Base-by-base conservation (phyloP, 78 protist species). In the Dictyostelium firmibasis region DNA sequence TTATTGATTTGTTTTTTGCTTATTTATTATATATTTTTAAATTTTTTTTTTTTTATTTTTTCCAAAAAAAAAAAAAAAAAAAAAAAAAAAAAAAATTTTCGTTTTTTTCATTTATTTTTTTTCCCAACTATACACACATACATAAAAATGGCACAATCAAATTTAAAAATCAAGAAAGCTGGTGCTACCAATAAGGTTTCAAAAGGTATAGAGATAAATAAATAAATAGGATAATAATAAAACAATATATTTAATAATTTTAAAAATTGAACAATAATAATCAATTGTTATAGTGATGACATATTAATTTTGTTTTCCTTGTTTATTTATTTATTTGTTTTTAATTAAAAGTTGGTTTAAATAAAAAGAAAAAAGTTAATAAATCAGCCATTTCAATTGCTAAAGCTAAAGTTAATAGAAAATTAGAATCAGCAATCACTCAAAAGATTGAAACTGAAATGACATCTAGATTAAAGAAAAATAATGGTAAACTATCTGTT, bases 391-490 rank as follows among this genome's bases (percentile, higher is more conserved):
- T 78, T 14, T 74, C 81, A 14, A 53, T 78, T 27, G 85, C 93
- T 9, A 87, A 78, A 47, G 60, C 27, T 0, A 78, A 77, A 69
- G 43, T 87, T 4, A 25, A 60, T 2, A 78, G 23, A 25, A 64
- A 50, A 47, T 33, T 87, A 33, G 85, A 87, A 64, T 57, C 79
- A 53, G 31, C 31, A 4, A 87, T 87, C 4, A 31, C 77, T 7
- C 31, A 78, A n/a, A 87, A 87, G 64, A 78, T 87, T 64, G 93
- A 87, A 64, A 18, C 36, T 38, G 93, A 87, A 78, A 87, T 87
- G 93, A 31, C 69, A 29, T 2, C 2, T n/a, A 76, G 81, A 69
- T 41, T 87, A 18, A 38, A 35, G 36, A 87, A 78, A 64, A 87
- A 87, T 20, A 87, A 87, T 78, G 93, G 93, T 20, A 87, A 87